Evolutionary conservation across 345 rosid genomes (phyloP).

Genomic region (Sonneratia alba): DNA sequence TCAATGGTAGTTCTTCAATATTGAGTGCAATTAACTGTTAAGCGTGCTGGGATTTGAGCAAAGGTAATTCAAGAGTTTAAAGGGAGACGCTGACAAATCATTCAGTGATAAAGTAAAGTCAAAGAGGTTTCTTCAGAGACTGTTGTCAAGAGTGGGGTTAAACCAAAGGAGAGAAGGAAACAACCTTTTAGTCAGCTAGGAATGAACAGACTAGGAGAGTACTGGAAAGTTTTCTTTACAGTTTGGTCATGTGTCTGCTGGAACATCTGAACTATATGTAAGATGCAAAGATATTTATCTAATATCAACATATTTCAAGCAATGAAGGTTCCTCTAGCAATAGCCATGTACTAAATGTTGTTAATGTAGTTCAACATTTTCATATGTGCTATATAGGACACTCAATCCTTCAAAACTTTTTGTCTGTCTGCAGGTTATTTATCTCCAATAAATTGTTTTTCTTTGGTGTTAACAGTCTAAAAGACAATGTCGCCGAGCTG

Average conservation of each 20-base stretch:
- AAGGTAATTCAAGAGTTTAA: no score
- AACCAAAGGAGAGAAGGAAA: neutral
- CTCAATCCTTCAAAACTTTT: neutral
- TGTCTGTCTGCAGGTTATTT: constrained; percentile 4
- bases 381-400: neutral
- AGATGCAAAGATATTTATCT: neutral
- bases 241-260: neutral
- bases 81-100: no score
- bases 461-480: constrained; percentile 42
- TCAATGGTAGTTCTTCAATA: neutral
- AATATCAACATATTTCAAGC: neutral
- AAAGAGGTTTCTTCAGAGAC: neutral
- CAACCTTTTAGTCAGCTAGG: neutral
- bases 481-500: constrained; percentile 75
- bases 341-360: neutral
- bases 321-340: neutral
- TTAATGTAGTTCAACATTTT: neutral
- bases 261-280: neutral
- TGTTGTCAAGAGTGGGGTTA: neutral
- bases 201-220: neutral
- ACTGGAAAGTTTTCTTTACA: neutral
- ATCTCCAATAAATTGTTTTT: constrained; percentile 6
- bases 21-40: neutral
- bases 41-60: no score
- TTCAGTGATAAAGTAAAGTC: no score